These are phyloP conservation scores for Nakazawaea pomicola DNA, from an alignment of 805 yeast genomes.

Conservation along the genomic window DNA sequence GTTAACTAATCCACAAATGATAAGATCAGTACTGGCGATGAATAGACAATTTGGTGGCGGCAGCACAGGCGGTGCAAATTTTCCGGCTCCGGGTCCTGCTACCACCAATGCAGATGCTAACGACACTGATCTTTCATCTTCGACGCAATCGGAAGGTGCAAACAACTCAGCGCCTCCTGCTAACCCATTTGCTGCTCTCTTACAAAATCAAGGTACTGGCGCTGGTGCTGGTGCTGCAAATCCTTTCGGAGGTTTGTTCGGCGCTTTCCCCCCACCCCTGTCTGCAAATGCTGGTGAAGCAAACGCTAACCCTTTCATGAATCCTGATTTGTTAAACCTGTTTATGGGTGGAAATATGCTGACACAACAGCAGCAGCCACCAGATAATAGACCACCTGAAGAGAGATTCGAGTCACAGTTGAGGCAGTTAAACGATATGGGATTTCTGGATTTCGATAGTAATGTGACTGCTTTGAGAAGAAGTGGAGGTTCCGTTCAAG, in stretches of 20 bases:
- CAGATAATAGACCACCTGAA: conserved; percentile 71
- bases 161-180: conserved; percentile 23
- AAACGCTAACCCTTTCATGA: conserved; percentile 35
- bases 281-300: conserved; percentile 19
- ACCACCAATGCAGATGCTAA: conserved; percentile 16
- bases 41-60: conserved; percentile 42
- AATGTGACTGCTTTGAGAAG: conserved; percentile 90
- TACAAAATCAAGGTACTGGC: conserved; percentile 21
- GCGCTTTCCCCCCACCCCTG: conserved; percentile 18
- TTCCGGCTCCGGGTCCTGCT: conserved; percentile 47
- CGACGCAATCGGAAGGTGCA: conserved; percentile 18
- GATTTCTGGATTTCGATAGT: conserved; percentile 86
- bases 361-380: conserved; percentile 55
- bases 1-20: conserved; percentile 77
- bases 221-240: conserved; percentile 18
- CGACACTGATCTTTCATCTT: conserved; percentile 19
- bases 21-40: conserved; percentile 79
- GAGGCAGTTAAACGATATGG: conserved; percentile 76
- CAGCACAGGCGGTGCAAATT: conserved; percentile 24
- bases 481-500: conserved; percentile 96
- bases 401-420: conserved; percentile 68
- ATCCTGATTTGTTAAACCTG: conserved; percentile 41
- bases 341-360: conserved; percentile 51
- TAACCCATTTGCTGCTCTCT: conserved; percentile 50
- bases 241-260: conserved; percentile 18